Percentiles rank a stretch among this genome's conserved stretches.
Conservation (phyloP, 352 stramenopile species). For the Pythium pyrilobum region DNA sequence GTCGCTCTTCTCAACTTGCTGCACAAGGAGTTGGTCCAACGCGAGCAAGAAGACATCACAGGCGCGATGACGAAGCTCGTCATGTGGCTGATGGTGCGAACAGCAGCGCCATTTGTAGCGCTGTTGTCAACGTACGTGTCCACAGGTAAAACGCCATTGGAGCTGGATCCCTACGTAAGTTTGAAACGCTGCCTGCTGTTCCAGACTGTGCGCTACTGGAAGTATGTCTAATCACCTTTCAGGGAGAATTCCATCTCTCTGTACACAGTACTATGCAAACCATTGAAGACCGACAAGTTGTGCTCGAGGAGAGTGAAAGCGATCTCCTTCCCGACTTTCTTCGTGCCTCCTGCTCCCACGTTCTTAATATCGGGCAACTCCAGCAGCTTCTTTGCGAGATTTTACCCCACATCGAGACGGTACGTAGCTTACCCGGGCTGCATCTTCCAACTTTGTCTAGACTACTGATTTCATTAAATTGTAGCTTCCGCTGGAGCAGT, state of each 20-base stretch:
- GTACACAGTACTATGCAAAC: constrained; percentile 13
- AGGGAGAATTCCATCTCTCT: constrained; percentile 20
- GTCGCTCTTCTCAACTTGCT: constrained; percentile 47
- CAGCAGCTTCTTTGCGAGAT: constrained; percentile 20
- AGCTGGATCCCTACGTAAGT: constrained; percentile 52
- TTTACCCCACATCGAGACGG: constrained; percentile 4
- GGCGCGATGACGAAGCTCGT: constrained; percentile 27
- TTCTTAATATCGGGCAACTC: constrained; percentile 11
- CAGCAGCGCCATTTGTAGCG: constrained; percentile 43
- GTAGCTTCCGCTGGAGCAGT: constrained; percentile 7
- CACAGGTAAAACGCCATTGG: constrained; percentile 33
- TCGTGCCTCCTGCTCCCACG: not conserved
- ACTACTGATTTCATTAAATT: not conserved
- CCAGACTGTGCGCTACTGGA: too few relatives aligned
- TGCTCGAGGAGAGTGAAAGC: not conserved
- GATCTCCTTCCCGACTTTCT: constrained; percentile 14
- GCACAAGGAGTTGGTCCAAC: constrained; percentile 26
- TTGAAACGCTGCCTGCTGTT: too few relatives aligned
- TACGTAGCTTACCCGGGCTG: not conserved
- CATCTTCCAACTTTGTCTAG: not conserved
- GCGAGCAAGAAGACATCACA: constrained; percentile 30
- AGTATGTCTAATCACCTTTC: not conserved
- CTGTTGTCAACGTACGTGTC: constrained; percentile 46
- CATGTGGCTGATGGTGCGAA: constrained; percentile 53
- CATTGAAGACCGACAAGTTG: not conserved